phyloP scores from a whole-genome alignment of 1,139 yeast species.

The Candida frijolesensis region DNA sequence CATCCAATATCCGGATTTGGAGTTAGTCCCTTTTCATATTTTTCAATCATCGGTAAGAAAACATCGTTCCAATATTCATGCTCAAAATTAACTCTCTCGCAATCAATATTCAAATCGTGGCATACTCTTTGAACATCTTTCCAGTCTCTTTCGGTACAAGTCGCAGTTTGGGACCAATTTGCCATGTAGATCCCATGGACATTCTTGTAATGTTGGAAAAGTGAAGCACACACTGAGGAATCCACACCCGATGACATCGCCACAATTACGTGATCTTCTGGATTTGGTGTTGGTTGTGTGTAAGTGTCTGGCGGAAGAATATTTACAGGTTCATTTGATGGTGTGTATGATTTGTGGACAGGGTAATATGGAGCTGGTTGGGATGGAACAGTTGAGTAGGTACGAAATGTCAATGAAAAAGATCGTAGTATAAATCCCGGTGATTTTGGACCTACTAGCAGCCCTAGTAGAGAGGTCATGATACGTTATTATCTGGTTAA shows the following conservation, averaged over 20 bases:
- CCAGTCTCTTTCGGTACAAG: conserved; percentile 89
- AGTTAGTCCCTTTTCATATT: conserved; percentile 71
- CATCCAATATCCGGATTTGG: conserved; percentile 97
- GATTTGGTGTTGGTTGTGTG: conserved; percentile 47
- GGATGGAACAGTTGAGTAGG: conserved; percentile 5
- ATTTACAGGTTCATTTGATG: conserved; percentile 11
- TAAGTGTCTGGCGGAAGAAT: conserved; percentile 14
- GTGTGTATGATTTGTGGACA: conserved; percentile 6
- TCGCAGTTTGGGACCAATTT: conserved; percentile 76
- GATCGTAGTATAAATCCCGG: not conserved
- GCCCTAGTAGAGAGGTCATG: not conserved
- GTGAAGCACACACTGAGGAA: conserved; percentile 84
- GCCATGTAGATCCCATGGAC: conserved; percentile 89
- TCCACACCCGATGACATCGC: conserved; percentile 99
- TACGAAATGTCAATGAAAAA: not conserved
- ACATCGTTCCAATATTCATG: conserved; percentile 91
- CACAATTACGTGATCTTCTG: conserved; percentile 64
- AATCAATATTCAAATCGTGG: conserved; percentile 58
- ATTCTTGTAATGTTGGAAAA: conserved; percentile 52
- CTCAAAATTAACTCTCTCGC: conserved; percentile 82
- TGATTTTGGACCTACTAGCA: not conserved
- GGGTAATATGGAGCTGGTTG: conserved; percentile 16
- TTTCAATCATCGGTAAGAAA: conserved; percentile 84
- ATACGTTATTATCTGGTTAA: not conserved
- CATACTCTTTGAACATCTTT: conserved; percentile 74